Conservation (phyloP, 805 yeast genomes). For the Candida koratica region DNA sequence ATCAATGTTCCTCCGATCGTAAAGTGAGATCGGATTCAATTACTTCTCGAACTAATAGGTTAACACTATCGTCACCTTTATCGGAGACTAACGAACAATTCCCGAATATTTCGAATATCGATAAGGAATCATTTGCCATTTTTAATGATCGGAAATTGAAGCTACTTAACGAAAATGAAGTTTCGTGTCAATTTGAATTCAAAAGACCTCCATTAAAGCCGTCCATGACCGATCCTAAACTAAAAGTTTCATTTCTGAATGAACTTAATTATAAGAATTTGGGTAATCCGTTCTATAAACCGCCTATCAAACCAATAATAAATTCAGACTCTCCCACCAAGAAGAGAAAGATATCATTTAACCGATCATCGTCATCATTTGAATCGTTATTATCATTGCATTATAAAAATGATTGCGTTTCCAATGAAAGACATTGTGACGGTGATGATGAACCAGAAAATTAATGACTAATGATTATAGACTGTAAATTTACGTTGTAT, state of each 20-base stretch:
- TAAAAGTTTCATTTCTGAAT: slow-evolving; percentile 6
- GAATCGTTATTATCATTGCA: slow-evolving; percentile 11
- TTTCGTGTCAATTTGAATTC: slow-evolving; percentile 9
- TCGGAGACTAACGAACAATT: slow-evolving; percentile 14
- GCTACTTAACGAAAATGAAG: slow-evolving; percentile 8
- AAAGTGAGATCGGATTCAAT: slow-evolving; percentile 13
- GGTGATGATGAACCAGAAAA: slow-evolving; percentile 6
- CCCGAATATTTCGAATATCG: not conserved
- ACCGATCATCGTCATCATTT: slow-evolving; percentile 11
- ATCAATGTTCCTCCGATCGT: slow-evolving; percentile 13
- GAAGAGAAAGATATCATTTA: slow-evolving; percentile 11
- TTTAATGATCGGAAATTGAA: slow-evolving; percentile 11
- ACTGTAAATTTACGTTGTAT: slow-evolving; percentile 9
- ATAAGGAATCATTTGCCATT: slow-evolving; percentile 8
- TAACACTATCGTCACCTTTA: slow-evolving; percentile 24
- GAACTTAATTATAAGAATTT: slow-evolving; percentile 7
- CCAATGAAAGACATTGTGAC: slow-evolving; percentile 1
- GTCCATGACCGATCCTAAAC: slow-evolving; percentile 14
- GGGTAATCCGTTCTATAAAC: slow-evolving; percentile 19
- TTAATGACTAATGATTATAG: slow-evolving; percentile 9
- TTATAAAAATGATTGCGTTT: slow-evolving; percentile 1
- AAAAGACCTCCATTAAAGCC: slow-evolving; percentile 24
- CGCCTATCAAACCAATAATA: slow-evolving; percentile 11
- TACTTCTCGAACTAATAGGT: slow-evolving; percentile 10
- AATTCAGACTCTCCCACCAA: slow-evolving; percentile 12